Base-by-base conservation (phyloP, 2,329 filamentous ascomycete species). In the Teratosphaeria pseudoeucalypti region DNA sequence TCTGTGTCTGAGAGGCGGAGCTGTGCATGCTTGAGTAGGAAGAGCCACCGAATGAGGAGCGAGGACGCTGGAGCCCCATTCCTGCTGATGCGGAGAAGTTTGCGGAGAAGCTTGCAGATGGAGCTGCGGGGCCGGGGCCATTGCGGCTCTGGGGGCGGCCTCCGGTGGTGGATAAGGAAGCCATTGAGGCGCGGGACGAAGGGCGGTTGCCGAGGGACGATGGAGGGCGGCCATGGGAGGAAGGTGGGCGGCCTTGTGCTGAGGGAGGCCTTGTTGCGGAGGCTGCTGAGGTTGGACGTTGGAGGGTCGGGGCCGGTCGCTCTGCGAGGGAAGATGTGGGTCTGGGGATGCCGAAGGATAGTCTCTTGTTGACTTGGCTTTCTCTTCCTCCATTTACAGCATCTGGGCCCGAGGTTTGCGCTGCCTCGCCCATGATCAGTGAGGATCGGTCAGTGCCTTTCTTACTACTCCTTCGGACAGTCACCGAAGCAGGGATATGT, bases 391-490 rank as follows among this genome's bases (percentile, higher is more conserved):
- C 34, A 14, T 11, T 27, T 14, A 2, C 2, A 9, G 26, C 23
- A 5, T 49, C 43, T 10, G n/a, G 16, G 16, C 16, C 16, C 6
- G 43, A 49, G n/a, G 2, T 9, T n/a, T 49, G n/a, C 9, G 43
- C 43, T 19, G 43, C 23, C n/a, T 49, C 43, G 43, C 43, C 11
- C 9, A 19, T 49, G 43, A 49, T 23, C 43, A 49, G 9, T 19
- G 43, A 49, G 6, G 43, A 49, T 49, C 43, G 9, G 19, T n/a
- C 63, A 16, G 80, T 77, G 9, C 82, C 82, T 60, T 88, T 85
- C 75, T 90, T 81, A 63, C 75, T 89, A 64, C 83, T 83, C 68
- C 84, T 86, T 57, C 90, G 85, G 58, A 85, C 73, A 0, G 83
- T 85, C 43, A 86, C 77, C 0, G 78, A 82, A 2, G 77, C 77